Conservation (phyloP, 2,329 filamentous ascomycete genomes). For the Lecanicillium sp. region DNA sequence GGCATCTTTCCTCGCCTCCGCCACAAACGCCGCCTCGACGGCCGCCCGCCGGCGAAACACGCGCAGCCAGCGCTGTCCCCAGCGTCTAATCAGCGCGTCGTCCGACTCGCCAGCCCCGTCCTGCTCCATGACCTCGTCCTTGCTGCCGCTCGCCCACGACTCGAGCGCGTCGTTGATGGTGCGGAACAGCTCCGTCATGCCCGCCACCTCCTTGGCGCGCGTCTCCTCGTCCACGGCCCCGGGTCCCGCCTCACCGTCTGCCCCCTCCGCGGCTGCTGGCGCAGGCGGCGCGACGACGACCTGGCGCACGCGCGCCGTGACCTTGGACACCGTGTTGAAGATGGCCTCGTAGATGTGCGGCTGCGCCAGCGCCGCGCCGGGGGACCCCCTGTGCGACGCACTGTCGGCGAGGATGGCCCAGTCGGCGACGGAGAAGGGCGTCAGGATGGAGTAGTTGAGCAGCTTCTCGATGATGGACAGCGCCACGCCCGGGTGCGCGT, state of each 20-base stretch:
- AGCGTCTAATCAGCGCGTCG: slow-evolving; percentile 63
- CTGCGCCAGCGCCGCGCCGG: slow-evolving; percentile 63
- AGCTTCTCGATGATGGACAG: slow-evolving; percentile 94
- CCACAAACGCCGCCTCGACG: slow-evolving; percentile 70
- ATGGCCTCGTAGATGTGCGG: slow-evolving; percentile 86
- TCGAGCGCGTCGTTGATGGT: slow-evolving; percentile 72
- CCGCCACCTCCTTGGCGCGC: slow-evolving; percentile 60
- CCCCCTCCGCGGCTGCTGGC: too few relatives aligned
- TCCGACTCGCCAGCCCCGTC: slow-evolving; percentile 53
- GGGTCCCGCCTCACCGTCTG: too few relatives aligned
- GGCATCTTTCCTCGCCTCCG: slow-evolving; percentile 7
- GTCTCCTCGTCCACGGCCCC: slow-evolving; percentile 49
- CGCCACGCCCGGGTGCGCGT: slow-evolving; percentile 83
- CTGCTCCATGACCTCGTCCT: slow-evolving; percentile 69
- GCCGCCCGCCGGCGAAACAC: slow-evolving; percentile 77
- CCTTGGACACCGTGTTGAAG: slow-evolving; percentile 80
- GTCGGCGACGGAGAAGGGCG: slow-evolving; percentile 75
- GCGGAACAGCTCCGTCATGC: slow-evolving; percentile 74
- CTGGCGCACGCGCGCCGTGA: slow-evolving; percentile 78
- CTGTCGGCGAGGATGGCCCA: slow-evolving; percentile 69
- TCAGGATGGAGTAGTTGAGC: slow-evolving; percentile 93
- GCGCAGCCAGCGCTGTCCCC: slow-evolving; percentile 81
- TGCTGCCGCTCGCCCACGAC: slow-evolving; percentile 65
- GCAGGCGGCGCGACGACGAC: slow-evolving; percentile 60
- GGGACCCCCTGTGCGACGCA: slow-evolving; percentile 43